Base-by-base conservation (phyloP, 2,329 filamentous ascomycete genomes). In the Massarina eburnea region DNA sequence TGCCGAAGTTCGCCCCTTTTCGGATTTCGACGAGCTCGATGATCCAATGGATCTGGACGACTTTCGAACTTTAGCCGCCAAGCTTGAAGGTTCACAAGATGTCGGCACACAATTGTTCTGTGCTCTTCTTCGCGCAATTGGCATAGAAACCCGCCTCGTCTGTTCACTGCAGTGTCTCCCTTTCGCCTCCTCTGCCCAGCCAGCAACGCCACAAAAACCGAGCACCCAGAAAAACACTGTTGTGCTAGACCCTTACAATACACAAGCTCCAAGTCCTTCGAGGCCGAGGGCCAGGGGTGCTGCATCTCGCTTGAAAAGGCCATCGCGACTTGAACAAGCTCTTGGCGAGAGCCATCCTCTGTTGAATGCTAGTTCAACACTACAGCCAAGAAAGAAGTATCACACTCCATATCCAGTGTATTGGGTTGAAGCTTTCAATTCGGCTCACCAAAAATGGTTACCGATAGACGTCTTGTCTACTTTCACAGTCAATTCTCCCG, bases 381-480 rank as follows among this genome's bases (percentile, higher is more conserved):
- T 67, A 9, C 68, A 71, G 19, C 65, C 67, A 26, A 71, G 70
- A 17, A 71, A 64, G 12, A 80, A 86, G 9, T 79, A 78, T 19
- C 89, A 92, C 61, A 91, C 90, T 0, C 70, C 81, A 0, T 89
- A 86, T 59, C 94, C 94, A 0, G 79, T 97, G 3, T 97, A 91
- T 65, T 99, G 94, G 94, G 86, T 96, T 1, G 94, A 99, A 71
- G 85, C 89, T 3, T 88, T 96, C 54, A 91, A 96, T 52, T 77
- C 84, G 42, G 87, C 88, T 0, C 83, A 90, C 53, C 89, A 96
- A 64, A 95, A 90, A 74, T 99, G 94, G 94, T 82, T 96, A 44
- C 81, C 90, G 0, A 82, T 94, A 29, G 94, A 99, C 64, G 84
- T 91, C 0, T 71, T 96, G 0, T 90, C 94, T 2, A 95, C 91